These are phyloP conservation scores for Phytopythium montanum DNA, from an alignment of 352 stramenopile species.

Conservation along the genomic window DNA sequence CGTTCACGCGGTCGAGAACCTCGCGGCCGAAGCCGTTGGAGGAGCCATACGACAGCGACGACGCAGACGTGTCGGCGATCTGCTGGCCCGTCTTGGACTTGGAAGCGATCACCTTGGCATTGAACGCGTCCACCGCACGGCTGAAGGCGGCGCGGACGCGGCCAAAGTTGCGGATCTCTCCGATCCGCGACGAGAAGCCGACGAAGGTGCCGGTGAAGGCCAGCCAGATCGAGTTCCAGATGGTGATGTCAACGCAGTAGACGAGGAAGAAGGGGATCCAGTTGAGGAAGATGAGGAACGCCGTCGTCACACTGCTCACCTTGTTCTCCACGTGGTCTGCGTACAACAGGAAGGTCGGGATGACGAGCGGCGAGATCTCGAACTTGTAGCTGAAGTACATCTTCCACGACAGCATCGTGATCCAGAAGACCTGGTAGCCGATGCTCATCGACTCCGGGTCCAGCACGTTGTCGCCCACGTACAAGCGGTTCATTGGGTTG, in stretches of 20 bases:
- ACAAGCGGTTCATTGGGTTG: conserved; percentile 96
- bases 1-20: conserved; percentile 50
- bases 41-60: conserved; percentile 43
- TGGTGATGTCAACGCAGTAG: conserved; percentile 98
- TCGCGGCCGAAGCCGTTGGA: conserved; percentile 47
- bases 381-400: conserved; percentile 99
- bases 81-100: conserved; percentile 74
- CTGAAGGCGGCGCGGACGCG: conserved; percentile 86
- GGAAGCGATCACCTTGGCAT: conserved; percentile 76
- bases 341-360: conserved; percentile 94
- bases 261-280: conserved; percentile 98
- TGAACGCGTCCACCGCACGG: conserved; percentile 83
- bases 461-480: conserved; percentile 95
- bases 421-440: conserved; percentile 95
- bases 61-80: conserved; percentile 26
- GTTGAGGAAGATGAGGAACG: conserved; percentile 91
- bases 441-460: conserved; percentile 89
- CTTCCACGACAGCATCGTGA: conserved; percentile 94
- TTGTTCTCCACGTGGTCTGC: conserved; percentile 93
- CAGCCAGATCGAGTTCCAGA: conserved; percentile 98
- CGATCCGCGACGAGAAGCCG: conserved; percentile 95
- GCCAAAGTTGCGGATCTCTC: conserved; percentile 94
- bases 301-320: conserved; percentile 80
- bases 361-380: conserved; percentile 94
- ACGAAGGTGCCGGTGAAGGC: conserved; percentile 96